These are phyloP conservation scores for Bothriochloa decipiens DNA, from an alignment of 176 grass and related monocot species.

Conservation along the genomic window DNA sequence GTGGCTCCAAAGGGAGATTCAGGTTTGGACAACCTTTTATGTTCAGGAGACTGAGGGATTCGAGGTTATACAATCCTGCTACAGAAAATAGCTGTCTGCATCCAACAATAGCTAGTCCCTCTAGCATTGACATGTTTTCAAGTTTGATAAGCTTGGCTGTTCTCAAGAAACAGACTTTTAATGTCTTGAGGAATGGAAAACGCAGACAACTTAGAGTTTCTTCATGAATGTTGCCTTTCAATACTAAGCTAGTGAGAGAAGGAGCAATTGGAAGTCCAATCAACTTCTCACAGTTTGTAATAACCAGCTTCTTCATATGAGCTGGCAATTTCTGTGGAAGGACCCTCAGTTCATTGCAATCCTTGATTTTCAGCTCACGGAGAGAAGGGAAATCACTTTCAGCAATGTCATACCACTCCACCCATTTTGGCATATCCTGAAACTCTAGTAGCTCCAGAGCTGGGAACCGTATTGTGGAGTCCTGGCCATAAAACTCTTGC, in stretches of 20 bases:
- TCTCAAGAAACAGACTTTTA: slow-evolving; percentile 14
- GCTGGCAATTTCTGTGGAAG: slow-evolving; percentile 31
- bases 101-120: slow-evolving; percentile 15
- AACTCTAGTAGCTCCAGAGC: slow-evolving; percentile 42
- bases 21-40: slow-evolving; percentile 33
- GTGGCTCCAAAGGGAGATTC: slow-evolving; percentile 12
- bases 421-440: slow-evolving; percentile 41
- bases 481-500: slow-evolving; percentile 43
- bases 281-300: slow-evolving; percentile 41
- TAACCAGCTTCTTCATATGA: slow-evolving; percentile 38
- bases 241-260: slow-evolving; percentile 29
- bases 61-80: slow-evolving; percentile 6
- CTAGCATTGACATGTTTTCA: slow-evolving; percentile 19
- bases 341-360: slow-evolving; percentile 19
- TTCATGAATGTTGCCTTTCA: slow-evolving; percentile 34
- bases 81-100: background rate
- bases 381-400: slow-evolving; percentile 45
- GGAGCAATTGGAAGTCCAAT: slow-evolving; percentile 1
- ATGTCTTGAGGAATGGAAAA: slow-evolving; percentile 34
- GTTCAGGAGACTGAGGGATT: slow-evolving; percentile 13
- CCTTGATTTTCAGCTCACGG: slow-evolving; percentile 26
- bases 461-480: slow-evolving; percentile 19
- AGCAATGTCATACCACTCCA: slow-evolving; percentile 43
- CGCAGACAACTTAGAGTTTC: slow-evolving; percentile 17
- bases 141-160: background rate